Base-by-base conservation (phyloP, 176 grass and related monocot species). In the Stipa capillata region DNA sequence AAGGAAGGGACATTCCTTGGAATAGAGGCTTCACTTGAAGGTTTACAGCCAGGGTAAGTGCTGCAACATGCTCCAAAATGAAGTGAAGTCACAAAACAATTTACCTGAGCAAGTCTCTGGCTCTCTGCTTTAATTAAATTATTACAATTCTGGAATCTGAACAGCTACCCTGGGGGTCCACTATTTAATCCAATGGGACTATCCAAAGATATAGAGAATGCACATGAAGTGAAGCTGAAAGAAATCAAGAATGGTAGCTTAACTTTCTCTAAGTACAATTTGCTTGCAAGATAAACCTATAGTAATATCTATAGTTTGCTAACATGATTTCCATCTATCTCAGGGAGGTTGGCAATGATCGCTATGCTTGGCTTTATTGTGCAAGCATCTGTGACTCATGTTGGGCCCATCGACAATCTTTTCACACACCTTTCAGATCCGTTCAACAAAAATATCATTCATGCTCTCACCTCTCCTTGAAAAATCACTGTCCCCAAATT, bases 201-300 rank as follows among this genome's bases (percentile, higher is more conserved):
- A 1, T 83, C 72, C 21, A 97, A 74, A 55, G 94, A 97, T 79
- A 94, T 92, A 67, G 87, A 94, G 53, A 92, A 83, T 83, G 89
- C 85, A n/a, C 40, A 85, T 23, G 91, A 97, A 63, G 49, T 79
- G 65, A 97, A 92, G 79, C 56, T 97, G 41, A 97, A 97, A 80
- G 94, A 97, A 88, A 97, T 97, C 68, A 97, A 97, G 87, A 97
- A 97, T 18, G 94, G 94, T 92, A 92, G 8, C 1, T 72, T 72
- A 49, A 20, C 0, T 61, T 15, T n/a, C 35, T 67, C 44, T 29
- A 47, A 13, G 48, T 23, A 65, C 14, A 64, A 0, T 50, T 33
- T 83, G 25, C 5, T 69, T 58, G 14, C 45, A 72, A 69, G 6
- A 56, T 62, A 50, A 55, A 20, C 49, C n/a, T 17, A 17, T 6